phyloP scores from a whole-genome alignment of 371 early-diverging fungal species.

The Mortierella sp. region DNA sequence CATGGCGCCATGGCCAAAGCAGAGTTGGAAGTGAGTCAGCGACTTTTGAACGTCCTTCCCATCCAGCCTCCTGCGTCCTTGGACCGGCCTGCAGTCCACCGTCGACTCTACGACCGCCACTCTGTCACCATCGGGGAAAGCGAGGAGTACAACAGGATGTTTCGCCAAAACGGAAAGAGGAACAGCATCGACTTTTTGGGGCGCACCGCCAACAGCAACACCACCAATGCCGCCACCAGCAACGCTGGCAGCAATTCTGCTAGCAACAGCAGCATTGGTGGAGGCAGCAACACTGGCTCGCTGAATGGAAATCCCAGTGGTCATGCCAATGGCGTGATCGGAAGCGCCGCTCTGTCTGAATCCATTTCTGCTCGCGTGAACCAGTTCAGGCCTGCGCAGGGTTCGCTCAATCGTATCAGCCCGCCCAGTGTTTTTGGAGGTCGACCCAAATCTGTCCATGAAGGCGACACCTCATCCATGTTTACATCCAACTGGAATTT shows the following conservation, averaged over 20 bases:
- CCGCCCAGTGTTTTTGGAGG: constrained; percentile 36
- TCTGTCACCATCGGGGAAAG: constrained; percentile 73
- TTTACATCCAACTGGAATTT: constrained; percentile 58
- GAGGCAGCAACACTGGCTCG: constrained; percentile 2
- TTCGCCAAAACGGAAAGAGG: constrained; percentile 54
- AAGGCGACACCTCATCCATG: constrained; percentile 64
- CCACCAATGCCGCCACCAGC: constrained; percentile 11
- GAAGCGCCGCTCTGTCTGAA: constrained; percentile 35
- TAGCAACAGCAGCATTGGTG: constrained; percentile 13
- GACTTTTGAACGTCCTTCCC: constrained; percentile 65
- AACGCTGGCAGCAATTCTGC: constrained; percentile 8
- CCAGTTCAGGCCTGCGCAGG: constrained; percentile 35
- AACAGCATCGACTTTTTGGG: constrained; percentile 53
- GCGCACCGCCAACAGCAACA: constrained; percentile 22
- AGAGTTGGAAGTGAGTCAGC: constrained; percentile 72
- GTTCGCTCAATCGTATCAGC: constrained; percentile 41
- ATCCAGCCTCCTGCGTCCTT: constrained; percentile 65
- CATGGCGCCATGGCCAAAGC: constrained; percentile 74
- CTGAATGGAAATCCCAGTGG: constrained; percentile 24
- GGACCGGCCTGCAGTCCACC: constrained; percentile 59
- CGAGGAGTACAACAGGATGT: constrained; percentile 65
- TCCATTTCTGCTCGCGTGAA: constrained; percentile 42
- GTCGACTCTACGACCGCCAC: constrained; percentile 76
- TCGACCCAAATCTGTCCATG: constrained; percentile 65
- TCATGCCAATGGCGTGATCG: constrained; percentile 42